Evolutionary conservation across 2,329 filamentous ascomycete species (phyloP), one percentile per base, ranked within the genome.

Genomic region (Pestalotiopsis sp.): DNA sequence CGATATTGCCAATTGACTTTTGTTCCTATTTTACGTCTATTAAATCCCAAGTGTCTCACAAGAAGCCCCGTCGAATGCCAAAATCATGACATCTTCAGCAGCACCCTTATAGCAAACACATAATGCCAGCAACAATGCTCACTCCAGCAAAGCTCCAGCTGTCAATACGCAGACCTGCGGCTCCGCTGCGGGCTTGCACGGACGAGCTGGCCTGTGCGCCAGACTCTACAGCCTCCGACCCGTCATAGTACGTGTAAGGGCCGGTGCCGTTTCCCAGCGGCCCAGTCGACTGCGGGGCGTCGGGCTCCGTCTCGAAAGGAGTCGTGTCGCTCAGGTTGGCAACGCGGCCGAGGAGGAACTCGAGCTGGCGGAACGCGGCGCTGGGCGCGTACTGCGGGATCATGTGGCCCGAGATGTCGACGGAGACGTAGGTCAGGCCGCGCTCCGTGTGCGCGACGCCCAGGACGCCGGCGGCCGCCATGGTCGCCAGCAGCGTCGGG

Each of bases 281-380:
- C 13, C 59, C 65, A 2, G 71, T 64, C 12, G 75, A 73, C 70
- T 78, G 77, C 1, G 75, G 73, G 61, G 74, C 71, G 52, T 69
- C 59, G 14, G 70, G 67, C 52, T 76, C 75, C 66, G 66, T 76
- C 36, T 73, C 69, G 69, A 79, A 79, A 3, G 77, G 67, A 67
- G 69, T 59, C 11, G 75, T 74, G 5, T 73, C 74, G 68, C 72
- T 76, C 55, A 79, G 62, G 64, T 71, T 72, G 4, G 87, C 81
- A 11, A 94, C 88, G 52, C 92, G 83, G 0, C 93, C 93, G 1
- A 97, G 83, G 73, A 96, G 77, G 74, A 92, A 91, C 83, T 96
- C 93, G 23, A 96, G 77, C 68, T 93, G 90, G 41, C 93, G 83
- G 76, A 92, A 93, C 0, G 90, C 86, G 0, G 90, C 90, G 14